Base-by-base conservation (phyloP, 176 grass and related monocot species). In the Raddia distichophylla region DNA sequence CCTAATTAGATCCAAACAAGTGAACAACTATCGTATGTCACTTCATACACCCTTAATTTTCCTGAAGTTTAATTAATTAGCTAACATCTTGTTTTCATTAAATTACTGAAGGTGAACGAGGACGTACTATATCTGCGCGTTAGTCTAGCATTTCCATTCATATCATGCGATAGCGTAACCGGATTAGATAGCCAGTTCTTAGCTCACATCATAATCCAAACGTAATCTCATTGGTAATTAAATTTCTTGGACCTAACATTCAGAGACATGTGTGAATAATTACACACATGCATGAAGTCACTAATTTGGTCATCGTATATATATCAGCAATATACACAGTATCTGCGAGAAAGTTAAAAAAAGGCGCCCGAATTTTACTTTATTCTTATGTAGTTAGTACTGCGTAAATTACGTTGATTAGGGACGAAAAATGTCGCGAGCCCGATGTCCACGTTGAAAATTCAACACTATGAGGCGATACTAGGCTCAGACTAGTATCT, bases 191-290 rank as follows among this genome's bases (percentile, higher is more conserved):
- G 32, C 32, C 37, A 3, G 49, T 15, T 79, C 34, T 64, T 37
- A 8, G 60, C n/a, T 78, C 46, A 78, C 75, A 64, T 78, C 75
- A 64, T 13, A 50, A 56, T 33, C 13, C 42, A 32, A 48, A 32
- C 27, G 53, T 8, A 34, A 49, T 37, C 0, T 12, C 22, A 0
- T 5, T 14, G 12, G 13, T 27, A 27, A 27, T 76, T 44, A 60
- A 44, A 74, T 22, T 19, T n/a, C 10, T 5, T 59, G 16, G 9
- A 49, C 1, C 5, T 3, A 69, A 69, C 13, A 59, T 11, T 54
- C 8, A 5, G 33, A n/a, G 54, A 71, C 19, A 49, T n/a, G n/a
- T n/a, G n/a, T n/a, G n/a, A n/a, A n/a, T 40, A 40, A 27, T 27
- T 40, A 40, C 37, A 40, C 37, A 40, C 37, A 40, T 40, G 37